Percentiles rank a stretch among this genome's conserved stretches.
These are phyloP conservation scores for Elsinoe necatrix DNA, from an alignment of 2,329 filamentous ascomycete genomes.

Conservation along the genomic window DNA sequence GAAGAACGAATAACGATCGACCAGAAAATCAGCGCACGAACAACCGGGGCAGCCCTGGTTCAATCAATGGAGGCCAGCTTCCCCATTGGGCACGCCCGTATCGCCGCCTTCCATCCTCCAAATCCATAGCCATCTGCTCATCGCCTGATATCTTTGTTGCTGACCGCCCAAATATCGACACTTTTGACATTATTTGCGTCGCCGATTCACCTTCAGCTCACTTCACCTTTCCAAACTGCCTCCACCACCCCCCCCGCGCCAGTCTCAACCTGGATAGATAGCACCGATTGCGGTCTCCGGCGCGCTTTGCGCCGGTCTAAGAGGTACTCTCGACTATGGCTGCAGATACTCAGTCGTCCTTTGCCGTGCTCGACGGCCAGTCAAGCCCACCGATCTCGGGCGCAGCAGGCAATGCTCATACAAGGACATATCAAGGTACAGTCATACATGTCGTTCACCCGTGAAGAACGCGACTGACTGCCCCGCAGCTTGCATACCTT, in stretches of 20 bases:
- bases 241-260: background rate
- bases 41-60: background rate
- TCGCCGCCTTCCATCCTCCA: slow-evolving; percentile 6
- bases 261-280: slow-evolving; percentile 4
- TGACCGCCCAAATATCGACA: background rate
- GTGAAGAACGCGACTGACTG: slow-evolving; percentile 14
- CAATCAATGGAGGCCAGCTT: background rate
- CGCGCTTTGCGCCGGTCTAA: slow-evolving; percentile 16
- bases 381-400: slow-evolving; percentile 7
- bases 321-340: background rate
- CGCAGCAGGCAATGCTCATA: slow-evolving; percentile 14
- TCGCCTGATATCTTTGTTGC: slow-evolving; percentile 1
- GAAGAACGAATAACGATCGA: slow-evolving; percentile 9
- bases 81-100: slow-evolving; percentile 9
- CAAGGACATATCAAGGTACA: slow-evolving; percentile 19
- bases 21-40: slow-evolving; percentile 7
- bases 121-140: slow-evolving; percentile 2
- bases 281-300: slow-evolving; percentile 8
- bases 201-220: background rate
- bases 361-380: slow-evolving; percentile 14
- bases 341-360: slow-evolving; percentile 6
- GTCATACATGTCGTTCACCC: background rate
- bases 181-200: background rate
- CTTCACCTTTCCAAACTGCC: background rate
- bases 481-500: slow-evolving; percentile 45